Evolutionary conservation across 139 green algal species (phyloP).

Genomic region (Chlamydomonas sp.): DNA sequence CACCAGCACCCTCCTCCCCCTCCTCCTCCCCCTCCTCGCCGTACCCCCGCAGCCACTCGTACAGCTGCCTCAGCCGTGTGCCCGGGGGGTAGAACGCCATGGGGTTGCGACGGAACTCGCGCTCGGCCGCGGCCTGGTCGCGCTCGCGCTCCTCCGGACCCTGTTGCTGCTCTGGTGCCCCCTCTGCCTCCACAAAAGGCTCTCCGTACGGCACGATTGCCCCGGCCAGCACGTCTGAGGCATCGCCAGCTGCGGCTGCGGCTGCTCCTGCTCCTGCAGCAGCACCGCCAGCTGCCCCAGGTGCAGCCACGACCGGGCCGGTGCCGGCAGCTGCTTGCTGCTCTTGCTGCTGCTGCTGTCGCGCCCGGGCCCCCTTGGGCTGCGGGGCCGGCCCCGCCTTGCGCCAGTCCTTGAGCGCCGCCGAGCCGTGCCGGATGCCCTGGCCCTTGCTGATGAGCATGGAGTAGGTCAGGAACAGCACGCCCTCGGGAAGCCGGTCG

Average conservation of each 20-base stretch:
- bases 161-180: too few relatives aligned
- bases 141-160: background rate
- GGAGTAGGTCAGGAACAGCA: slow-evolving; percentile 82
- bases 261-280: background rate
- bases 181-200: too few relatives aligned
- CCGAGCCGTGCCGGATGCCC: background rate
- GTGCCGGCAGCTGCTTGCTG: background rate
- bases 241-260: background rate
- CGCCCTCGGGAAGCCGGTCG: slow-evolving; percentile 43
- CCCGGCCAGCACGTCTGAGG: background rate
- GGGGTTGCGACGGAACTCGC: background rate
- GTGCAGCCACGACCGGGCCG: background rate
- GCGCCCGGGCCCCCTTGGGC: background rate
- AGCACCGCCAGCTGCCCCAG: background rate
- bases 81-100: background rate
- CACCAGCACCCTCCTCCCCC: background rate
- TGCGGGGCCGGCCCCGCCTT: background rate
- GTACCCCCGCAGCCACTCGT: background rate
- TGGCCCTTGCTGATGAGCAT: slow-evolving; percentile 45
- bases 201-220: too few relatives aligned
- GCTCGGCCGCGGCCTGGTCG: background rate
- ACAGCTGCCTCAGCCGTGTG: background rate
- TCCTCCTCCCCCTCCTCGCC: background rate
- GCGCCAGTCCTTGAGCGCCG: background rate
- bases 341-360: too few relatives aligned